Evolutionary conservation across 305 asterid genomes (phyloP).

Genomic region (Solanum aculeatissimum): DNA sequence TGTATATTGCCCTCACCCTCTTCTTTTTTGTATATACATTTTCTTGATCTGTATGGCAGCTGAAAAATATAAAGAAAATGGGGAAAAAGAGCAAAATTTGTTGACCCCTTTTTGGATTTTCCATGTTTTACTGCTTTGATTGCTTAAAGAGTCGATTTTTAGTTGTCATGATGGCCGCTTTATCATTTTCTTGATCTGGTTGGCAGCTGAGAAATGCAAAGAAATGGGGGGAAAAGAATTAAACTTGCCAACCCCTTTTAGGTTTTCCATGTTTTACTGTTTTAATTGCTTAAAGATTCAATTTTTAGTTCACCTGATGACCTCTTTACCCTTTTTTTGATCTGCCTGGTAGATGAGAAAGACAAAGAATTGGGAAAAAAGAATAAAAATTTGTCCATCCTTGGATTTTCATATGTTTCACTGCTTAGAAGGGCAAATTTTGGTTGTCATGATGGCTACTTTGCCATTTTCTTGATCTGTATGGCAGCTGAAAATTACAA

Average conservation of each 20-base stretch:
- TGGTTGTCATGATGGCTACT: not conserved
- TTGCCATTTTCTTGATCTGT: not conserved
- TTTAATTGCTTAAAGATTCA: not conserved
- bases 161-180: not conserved
- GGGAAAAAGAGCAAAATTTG: not conserved
- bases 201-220: not conserved
- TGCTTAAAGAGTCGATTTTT: not conserved
- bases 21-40: not conserved
- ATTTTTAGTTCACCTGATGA: not conserved
- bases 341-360: not conserved
- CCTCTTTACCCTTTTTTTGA: not conserved
- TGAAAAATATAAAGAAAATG: not conserved
- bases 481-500: not conserved
- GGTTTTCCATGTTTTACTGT: not conserved
- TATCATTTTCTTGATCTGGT: not conserved
- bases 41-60: not conserved
- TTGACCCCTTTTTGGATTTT: not conserved
- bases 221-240: not conserved
- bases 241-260: not conserved
- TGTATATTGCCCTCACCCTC: not conserved
- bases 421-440: not conserved
- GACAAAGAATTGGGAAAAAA: not conserved
- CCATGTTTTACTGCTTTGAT: not conserved
- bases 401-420: not conserved
- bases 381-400: not conserved